A percentile compares a stretch with the other conserved stretches of the same genome.
Evolutionary conservation across 2,329 filamentous ascomycete species (phyloP).

Genomic region (Chaetomiaceae sp.): DNA sequence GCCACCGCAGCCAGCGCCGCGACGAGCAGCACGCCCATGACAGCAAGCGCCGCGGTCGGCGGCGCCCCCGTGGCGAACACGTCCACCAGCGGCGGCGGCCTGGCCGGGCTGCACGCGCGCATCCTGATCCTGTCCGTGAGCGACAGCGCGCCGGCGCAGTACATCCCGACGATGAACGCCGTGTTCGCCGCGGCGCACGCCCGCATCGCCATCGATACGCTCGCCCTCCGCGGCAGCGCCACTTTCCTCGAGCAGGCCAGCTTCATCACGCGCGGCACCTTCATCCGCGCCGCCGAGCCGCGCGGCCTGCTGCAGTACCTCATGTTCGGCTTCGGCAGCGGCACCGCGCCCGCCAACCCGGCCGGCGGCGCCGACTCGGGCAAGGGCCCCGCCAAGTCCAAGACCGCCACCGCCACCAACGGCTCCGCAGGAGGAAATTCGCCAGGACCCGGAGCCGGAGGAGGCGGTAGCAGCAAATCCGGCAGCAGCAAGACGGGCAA

Average conservation of each 20-base stretch:
- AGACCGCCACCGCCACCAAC: slow-evolving; percentile 14
- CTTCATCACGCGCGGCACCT: slow-evolving; percentile 55
- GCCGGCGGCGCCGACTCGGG: slow-evolving; percentile 10
- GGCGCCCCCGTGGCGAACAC: slow-evolving; percentile 30
- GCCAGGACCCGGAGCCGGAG: neutral
- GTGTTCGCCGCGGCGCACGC: slow-evolving; percentile 92
- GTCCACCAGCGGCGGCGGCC: slow-evolving; percentile 29
- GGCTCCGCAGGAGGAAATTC: no score
- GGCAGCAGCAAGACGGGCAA: slow-evolving; percentile 10
- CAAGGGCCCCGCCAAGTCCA: slow-evolving; percentile 1
- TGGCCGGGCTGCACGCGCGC: slow-evolving; percentile 61
- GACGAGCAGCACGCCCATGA: slow-evolving; percentile 24
- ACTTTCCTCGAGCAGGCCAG: slow-evolving; percentile 90
- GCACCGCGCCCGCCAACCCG: slow-evolving; percentile 20
- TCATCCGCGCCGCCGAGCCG: slow-evolving; percentile 48
- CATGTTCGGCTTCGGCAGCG: slow-evolving; percentile 74
- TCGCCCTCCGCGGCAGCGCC: slow-evolving; percentile 76
- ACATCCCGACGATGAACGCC: slow-evolving; percentile 97
- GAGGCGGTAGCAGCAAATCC: slow-evolving; percentile 1
- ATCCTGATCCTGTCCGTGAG: slow-evolving; percentile 89
- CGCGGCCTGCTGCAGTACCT: slow-evolving; percentile 81
- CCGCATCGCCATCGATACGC: slow-evolving; percentile 84
- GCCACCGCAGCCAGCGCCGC: slow-evolving; percentile 35
- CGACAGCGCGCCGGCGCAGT: slow-evolving; percentile 77
- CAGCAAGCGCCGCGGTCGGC: slow-evolving; percentile 21